Conservation (phyloP, 768 basidiomycete genomes). For the Hypsizygus marmoreus region DNA sequence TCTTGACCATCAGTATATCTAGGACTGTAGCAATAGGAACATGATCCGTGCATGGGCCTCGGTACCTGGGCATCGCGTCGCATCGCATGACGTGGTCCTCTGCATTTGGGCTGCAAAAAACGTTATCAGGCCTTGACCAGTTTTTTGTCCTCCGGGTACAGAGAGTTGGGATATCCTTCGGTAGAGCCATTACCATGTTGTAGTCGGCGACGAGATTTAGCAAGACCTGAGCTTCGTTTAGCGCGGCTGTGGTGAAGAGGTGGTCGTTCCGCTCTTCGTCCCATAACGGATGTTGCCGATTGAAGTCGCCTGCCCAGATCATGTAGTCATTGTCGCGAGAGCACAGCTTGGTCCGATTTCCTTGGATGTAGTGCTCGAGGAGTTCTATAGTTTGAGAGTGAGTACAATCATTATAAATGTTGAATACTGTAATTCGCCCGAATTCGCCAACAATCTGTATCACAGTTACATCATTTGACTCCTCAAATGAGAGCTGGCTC, state of each 20-base stretch:
- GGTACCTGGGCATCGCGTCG: constrained; percentile 11
- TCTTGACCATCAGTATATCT: constrained; percentile 9
- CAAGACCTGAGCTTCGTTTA: constrained; percentile 10
- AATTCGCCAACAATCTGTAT: not conserved
- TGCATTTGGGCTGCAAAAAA: constrained; percentile 25
- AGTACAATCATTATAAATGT: constrained; percentile 38
- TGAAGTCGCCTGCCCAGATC: constrained; percentile 42
- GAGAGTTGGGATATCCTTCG: constrained; percentile 27
- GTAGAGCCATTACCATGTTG: constrained; percentile 29
- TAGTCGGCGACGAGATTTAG: constrained; percentile 19
- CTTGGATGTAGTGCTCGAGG: constrained; percentile 11
- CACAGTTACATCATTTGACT: constrained; percentile 8
- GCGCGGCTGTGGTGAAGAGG: constrained; percentile 31
- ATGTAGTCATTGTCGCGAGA: constrained; percentile 1
- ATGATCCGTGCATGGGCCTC: constrained; percentile 30
- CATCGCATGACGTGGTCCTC: constrained; percentile 22
- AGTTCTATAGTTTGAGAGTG: constrained; percentile 10
- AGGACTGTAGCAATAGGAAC: constrained; percentile 29
- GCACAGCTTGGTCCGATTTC: not conserved
- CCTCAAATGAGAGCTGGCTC: not conserved
- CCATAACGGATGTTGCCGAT: constrained; percentile 42
- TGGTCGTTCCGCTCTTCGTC: constrained; percentile 29
- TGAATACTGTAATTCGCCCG: constrained; percentile 23
- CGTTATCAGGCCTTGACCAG: constrained; percentile 36
- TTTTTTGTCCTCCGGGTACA: constrained; percentile 20